phyloP scores from a whole-genome alignment of 495 filamentous ascomycete species.

The Rhypophila decipiens region DNA sequence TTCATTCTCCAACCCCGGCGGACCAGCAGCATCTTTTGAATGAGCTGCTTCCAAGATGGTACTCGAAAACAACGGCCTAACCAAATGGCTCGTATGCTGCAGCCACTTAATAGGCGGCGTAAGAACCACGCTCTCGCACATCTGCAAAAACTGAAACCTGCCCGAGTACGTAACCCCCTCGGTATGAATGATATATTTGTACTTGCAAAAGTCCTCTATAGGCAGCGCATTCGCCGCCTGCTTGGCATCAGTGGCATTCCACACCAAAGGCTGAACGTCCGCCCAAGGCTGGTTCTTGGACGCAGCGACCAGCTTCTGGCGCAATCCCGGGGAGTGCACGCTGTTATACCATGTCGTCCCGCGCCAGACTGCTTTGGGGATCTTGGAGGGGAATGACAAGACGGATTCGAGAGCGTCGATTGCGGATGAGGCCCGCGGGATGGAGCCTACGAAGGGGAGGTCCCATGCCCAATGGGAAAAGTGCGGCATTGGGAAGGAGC shows the following conservation, averaged over 20 bases:
- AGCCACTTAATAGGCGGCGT: constrained; percentile 43
- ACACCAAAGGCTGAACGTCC: constrained; percentile 42
- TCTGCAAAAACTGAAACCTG: constrained; percentile 47
- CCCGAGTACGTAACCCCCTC: constrained; percentile 57
- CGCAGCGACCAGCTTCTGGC: constrained; percentile 35
- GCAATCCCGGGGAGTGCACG: constrained; percentile 32
- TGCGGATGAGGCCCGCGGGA: constrained; percentile 43
- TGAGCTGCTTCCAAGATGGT: constrained; percentile 11
- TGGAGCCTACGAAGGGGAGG: constrained; percentile 52
- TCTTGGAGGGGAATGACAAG: constrained; percentile 35
- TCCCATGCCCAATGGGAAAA: constrained; percentile 75
- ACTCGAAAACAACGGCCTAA: constrained; percentile 34
- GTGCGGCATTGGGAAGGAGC: constrained; percentile 69
- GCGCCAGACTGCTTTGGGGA: constrained; percentile 63
- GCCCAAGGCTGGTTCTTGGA: constrained; percentile 39
- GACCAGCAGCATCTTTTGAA: neutral
- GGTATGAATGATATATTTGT: constrained; percentile 52
- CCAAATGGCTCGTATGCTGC: constrained; percentile 46
- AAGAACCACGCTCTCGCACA: constrained; percentile 42
- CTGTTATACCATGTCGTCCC: constrained; percentile 51
- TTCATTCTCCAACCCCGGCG: neutral
- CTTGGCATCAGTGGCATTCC: constrained; percentile 10
- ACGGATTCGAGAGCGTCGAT: constrained; percentile 33
- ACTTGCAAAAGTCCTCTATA: constrained; percentile 30
- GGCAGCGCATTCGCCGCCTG: constrained; percentile 31